Conservation (phyloP, 2,329 filamentous ascomycete genomes). For the Penicillium concentricum region DNA sequence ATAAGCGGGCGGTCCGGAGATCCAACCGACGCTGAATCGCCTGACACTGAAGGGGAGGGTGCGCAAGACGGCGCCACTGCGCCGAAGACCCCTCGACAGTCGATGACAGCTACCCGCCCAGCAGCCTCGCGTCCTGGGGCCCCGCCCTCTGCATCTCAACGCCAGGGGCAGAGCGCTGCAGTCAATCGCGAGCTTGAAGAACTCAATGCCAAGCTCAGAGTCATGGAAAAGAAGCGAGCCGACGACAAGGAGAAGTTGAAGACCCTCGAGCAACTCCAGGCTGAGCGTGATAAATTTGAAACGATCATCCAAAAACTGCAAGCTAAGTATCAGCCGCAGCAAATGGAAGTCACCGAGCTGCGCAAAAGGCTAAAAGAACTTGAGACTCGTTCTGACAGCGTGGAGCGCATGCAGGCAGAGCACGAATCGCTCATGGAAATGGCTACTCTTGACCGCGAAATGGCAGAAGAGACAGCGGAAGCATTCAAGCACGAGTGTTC, state of each 20-base stretch:
- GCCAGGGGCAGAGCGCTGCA: slow-evolving; percentile 49
- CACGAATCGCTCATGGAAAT: slow-evolving; percentile 83
- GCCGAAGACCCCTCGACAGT: slow-evolving; percentile 24
- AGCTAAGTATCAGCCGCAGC: slow-evolving; percentile 79
- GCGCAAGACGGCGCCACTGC: slow-evolving; percentile 20
- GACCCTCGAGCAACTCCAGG: slow-evolving; percentile 70
- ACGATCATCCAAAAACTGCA: slow-evolving; percentile 87
- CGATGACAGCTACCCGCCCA: slow-evolving; percentile 25
- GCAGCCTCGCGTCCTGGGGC: slow-evolving; percentile 27
- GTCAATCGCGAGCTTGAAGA: slow-evolving; percentile 74
- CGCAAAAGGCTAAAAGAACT: slow-evolving; percentile 76
- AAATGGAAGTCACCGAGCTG: slow-evolving; percentile 74
- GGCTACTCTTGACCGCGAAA: slow-evolving; percentile 85
- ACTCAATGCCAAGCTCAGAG: slow-evolving; percentile 78
- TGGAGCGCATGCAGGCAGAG: slow-evolving; percentile 75
- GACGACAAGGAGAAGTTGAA: slow-evolving; percentile 87
- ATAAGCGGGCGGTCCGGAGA: slow-evolving; percentile 31
- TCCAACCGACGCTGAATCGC: slow-evolving; percentile 28
- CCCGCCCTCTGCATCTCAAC: slow-evolving; percentile 34
- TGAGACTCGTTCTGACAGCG: slow-evolving; percentile 64
- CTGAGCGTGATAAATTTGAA: slow-evolving; percentile 59
- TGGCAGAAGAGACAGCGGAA: slow-evolving; percentile 92
- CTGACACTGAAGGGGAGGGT: slow-evolving; percentile 24
- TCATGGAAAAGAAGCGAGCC: slow-evolving; percentile 80
- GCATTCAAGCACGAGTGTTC: slow-evolving; percentile 78